Base-by-base conservation (phyloP, 805 yeast species). In the Teunomyces panamensis region DNA sequence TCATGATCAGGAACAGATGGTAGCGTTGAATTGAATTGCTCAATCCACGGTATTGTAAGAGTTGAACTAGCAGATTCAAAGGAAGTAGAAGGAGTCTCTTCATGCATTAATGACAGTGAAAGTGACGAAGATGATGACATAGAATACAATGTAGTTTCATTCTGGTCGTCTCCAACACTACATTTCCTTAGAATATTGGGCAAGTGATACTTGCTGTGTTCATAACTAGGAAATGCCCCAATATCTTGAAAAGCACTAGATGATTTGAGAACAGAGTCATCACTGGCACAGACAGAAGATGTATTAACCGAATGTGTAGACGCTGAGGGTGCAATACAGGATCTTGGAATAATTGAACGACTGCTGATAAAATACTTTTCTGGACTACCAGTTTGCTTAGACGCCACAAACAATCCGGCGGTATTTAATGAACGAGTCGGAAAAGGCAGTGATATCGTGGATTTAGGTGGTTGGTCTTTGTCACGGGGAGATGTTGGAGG, bases 301-400 rank as follows among this genome's bases (percentile, higher is more conserved):
- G 44, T 42, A 37, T 45, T 44, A 24, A 49, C 48, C n/a, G 51
- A 43, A 7, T 51, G 39, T 2, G 48, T 36, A 24, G 49, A 47
- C 4, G 44, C 39, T 1, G 49, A 39, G 7, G 56, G 51, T 2
- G 50, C 30, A 14, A 52, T 48, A 27, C 56, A 52, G 44, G 52
- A 51, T 24, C 56, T 42, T 13, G 56, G 53, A 26, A 49, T 49
- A 27, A 52, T 42, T 9, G 52, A 46, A 43, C 46, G 45, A 26
- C 37, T 43, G 30, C 44, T 46, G 17, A 49, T 51, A 20, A 52
- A 28, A 13, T 48, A 43, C 28, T 33, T 26, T 11, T 24, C 42
- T 17, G 28, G 45, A 16, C 37, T 30, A 16, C 17, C 11, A 8
- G 14, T 32, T 20, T 35, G 39, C 9, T 14, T 7, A 11, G 39